These are phyloP conservation scores for Trichoderma asperelloides DNA, from an alignment of 495 filamentous ascomycete species.

Conservation along the genomic window DNA sequence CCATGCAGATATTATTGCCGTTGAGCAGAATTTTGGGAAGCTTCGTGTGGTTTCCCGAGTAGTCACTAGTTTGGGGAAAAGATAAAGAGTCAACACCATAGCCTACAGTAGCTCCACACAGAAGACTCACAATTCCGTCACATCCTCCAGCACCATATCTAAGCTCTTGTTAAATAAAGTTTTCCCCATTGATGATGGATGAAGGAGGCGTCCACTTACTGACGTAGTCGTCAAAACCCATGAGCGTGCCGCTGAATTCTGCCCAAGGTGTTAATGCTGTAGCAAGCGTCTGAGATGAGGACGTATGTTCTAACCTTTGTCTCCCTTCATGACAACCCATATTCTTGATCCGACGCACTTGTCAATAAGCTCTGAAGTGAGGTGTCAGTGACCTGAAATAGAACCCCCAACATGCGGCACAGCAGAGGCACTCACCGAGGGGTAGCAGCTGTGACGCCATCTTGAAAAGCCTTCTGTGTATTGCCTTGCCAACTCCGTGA, in stretches of 20 bases:
- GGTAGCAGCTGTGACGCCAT: slow-evolving; percentile 80
- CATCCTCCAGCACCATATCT: slow-evolving; percentile 98
- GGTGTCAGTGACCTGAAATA: slow-evolving; percentile 12
- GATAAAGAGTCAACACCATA: background rate
- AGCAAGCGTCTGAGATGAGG: background rate
- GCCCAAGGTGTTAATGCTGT: slow-evolving; percentile 9
- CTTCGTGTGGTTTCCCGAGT: slow-evolving; percentile 74
- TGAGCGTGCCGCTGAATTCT: slow-evolving; percentile 91
- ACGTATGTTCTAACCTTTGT: slow-evolving; percentile 60
- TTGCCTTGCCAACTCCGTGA: background rate
- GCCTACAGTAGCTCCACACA: background rate
- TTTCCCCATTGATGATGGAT: background rate
- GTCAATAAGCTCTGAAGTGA: slow-evolving; percentile 80
- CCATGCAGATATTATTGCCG: slow-evolving; percentile 99
- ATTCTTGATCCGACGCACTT: slow-evolving; percentile 96
- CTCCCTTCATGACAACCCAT: slow-evolving; percentile 99
- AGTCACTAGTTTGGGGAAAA: slow-evolving; percentile 53
- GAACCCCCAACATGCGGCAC: background rate
- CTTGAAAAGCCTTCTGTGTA: background rate
- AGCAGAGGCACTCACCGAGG: slow-evolving; percentile 43
- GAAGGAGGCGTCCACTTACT: slow-evolving; percentile 55
- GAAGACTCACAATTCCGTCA: slow-evolving; percentile 81
- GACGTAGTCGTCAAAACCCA: slow-evolving; percentile 98
- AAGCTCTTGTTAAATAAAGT: slow-evolving; percentile 11
- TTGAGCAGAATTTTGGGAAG: slow-evolving; percentile 93